These are phyloP conservation scores for Heritiera littoralis DNA, from an alignment of 345 rosid species.

Conservation along the genomic window DNA sequence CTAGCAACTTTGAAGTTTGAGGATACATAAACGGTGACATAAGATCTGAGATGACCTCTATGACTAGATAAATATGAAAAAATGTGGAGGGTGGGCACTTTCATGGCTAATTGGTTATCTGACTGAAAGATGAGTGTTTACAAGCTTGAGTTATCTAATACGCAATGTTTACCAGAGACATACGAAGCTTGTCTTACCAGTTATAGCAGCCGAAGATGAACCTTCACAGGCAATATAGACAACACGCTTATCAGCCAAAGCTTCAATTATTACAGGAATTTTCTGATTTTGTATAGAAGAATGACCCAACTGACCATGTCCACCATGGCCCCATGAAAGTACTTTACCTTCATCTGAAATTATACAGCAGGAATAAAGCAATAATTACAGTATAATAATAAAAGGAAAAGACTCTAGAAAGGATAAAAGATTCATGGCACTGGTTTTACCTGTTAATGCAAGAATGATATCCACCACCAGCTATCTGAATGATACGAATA, in stretches of 20 bases:
- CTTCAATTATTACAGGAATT: conserved; percentile 57
- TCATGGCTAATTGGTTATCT: background rate
- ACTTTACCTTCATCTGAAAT: conserved; percentile 78
- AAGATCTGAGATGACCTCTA: background rate
- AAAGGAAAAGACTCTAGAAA: background rate
- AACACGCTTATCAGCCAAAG: conserved; percentile 60
- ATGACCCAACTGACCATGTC: conserved; percentile 87
- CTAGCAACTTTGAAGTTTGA: background rate
- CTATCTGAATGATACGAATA: conserved; percentile 64
- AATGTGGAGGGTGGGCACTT: background rate
- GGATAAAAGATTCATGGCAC: background rate
- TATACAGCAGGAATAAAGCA: conserved; percentile 24
- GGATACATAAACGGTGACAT: no score
- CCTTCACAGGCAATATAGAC: conserved; percentile 77
- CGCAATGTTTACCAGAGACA: background rate
- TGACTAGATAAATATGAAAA: background rate
- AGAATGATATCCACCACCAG: conserved; percentile 92
- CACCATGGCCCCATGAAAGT: conserved; percentile 95
- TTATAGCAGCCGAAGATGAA: conserved; percentile 85
- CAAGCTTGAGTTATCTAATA: conserved; percentile 10
- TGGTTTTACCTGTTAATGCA: conserved; percentile 71
- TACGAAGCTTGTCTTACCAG: conserved; percentile 44
- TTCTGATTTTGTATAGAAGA: conserved; percentile 56
- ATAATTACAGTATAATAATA: background rate
- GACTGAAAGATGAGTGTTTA: background rate